These are phyloP conservation scores for Penicillium subrubescens DNA, from an alignment of 495 filamentous ascomycete species.

Conservation along the genomic window DNA sequence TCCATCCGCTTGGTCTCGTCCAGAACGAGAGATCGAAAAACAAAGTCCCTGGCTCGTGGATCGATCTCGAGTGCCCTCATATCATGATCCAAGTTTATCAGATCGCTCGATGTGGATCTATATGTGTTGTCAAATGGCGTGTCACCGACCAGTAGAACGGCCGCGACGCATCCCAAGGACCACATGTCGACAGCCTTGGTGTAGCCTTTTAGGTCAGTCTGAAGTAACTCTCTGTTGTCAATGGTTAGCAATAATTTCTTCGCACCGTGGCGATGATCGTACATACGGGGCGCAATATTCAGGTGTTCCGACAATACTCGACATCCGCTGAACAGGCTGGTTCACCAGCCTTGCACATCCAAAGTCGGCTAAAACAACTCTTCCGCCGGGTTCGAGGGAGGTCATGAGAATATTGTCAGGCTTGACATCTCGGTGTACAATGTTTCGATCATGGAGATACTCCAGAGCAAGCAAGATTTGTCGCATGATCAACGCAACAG, in stretches of 20 bases:
- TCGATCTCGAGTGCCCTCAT: conserved; percentile 39
- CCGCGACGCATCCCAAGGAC: conserved; percentile 60
- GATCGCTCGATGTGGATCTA: conserved; percentile 19
- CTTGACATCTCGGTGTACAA: conserved; percentile 71
- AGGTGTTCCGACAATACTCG: conserved; percentile 62
- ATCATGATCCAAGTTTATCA: conserved; percentile 38
- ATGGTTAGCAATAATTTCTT: conserved; percentile 1
- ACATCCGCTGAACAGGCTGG: conserved; percentile 52
- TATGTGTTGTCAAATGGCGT: conserved; percentile 37
- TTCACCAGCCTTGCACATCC: conserved; percentile 57
- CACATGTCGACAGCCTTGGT: conserved; percentile 65
- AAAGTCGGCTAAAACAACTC: conserved; percentile 76
- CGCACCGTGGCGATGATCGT: background rate
- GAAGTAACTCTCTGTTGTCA: conserved; percentile 49
- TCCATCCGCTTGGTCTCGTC: conserved; percentile 55
- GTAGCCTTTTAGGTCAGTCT: conserved; percentile 47
- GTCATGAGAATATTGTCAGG: conserved; percentile 70
- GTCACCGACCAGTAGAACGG: conserved; percentile 52
- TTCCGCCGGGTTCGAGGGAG: conserved; percentile 43
- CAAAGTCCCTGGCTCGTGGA: conserved; percentile 52
- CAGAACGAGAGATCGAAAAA: conserved; percentile 53
- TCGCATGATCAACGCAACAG: conserved; percentile 56
- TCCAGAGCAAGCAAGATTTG: conserved; percentile 63
- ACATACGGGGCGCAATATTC: conserved; percentile 76
- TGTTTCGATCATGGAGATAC: conserved; percentile 57